Evolutionary conservation across 2,329 filamentous ascomycete species (phyloP).

Genomic region (Calonectria ilicicola): DNA sequence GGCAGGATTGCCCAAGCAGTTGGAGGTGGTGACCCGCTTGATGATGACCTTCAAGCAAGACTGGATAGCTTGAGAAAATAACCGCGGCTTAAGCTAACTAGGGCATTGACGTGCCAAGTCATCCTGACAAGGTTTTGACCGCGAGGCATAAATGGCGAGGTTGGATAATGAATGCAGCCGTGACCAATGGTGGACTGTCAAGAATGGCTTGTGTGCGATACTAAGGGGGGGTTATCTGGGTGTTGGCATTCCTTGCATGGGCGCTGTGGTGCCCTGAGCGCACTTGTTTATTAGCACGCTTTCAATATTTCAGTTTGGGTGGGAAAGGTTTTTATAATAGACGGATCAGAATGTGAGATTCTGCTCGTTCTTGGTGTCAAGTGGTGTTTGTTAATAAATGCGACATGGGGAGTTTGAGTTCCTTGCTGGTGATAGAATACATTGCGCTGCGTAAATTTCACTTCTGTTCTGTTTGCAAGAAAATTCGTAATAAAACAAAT

Average conservation of each 20-base stretch:
- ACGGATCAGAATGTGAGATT: slow-evolving; percentile 18
- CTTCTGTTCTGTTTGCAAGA: no score
- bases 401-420: not conserved
- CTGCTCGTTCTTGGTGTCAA: not conserved
- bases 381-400: not conserved
- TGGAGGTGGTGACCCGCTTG: slow-evolving; percentile 74
- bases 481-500: no score
- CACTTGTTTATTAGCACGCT: slow-evolving; percentile 31
- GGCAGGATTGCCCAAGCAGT: slow-evolving; percentile 88
- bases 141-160: not conserved
- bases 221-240: slow-evolving; percentile 5
- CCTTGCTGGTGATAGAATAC: not conserved
- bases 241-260: slow-evolving; percentile 34
- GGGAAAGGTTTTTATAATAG: slow-evolving; percentile 31
- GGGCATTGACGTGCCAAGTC: not conserved
- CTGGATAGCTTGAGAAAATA: slow-evolving; percentile 84
- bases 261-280: slow-evolving; percentile 42
- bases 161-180: slow-evolving; percentile 12
- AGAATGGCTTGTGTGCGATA: slow-evolving; percentile 4
- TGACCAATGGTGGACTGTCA: not conserved
- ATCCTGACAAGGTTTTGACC: not conserved
- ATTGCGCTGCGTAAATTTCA: no score
- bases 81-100: slow-evolving; percentile 11
- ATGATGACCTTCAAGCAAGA: slow-evolving; percentile 94
- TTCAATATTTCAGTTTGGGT: slow-evolving; percentile 25